phyloP scores from a whole-genome alignment of 2,329 filamentous ascomycete species.

The Lasiodiplodia theobromae region DNA sequence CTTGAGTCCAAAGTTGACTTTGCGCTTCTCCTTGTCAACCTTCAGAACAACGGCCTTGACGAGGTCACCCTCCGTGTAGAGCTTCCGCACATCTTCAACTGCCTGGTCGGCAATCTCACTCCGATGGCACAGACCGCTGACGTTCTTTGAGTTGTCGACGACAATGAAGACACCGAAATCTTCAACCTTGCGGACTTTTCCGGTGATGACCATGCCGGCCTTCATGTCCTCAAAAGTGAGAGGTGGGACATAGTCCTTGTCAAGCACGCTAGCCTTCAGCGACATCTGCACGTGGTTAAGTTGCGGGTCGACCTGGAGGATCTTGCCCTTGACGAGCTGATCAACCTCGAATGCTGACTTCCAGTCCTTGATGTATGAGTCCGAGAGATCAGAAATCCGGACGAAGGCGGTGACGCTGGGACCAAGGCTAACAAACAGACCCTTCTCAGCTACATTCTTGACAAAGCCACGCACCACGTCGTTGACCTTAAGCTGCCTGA shows the following conservation, averaged over 20 bases:
- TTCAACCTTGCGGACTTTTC: constrained; percentile 90
- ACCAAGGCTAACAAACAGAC: constrained; percentile 84
- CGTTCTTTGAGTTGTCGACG: constrained; percentile 82
- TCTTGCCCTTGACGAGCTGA: constrained; percentile 87
- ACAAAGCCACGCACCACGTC: constrained; percentile 90
- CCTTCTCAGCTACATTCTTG: constrained; percentile 87
- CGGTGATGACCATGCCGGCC: constrained; percentile 81
- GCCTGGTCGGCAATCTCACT: constrained; percentile 83
- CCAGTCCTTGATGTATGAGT: constrained; percentile 94
- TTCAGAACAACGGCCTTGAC: constrained; percentile 91
- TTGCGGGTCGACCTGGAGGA: constrained; percentile 73
- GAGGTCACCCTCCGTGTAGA: constrained; percentile 89
- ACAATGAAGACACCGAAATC: constrained; percentile 96
- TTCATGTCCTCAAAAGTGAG: constrained; percentile 79
- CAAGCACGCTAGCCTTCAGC: constrained; percentile 83
- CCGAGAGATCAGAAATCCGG: constrained; percentile 86
- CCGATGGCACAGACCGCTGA: constrained; percentile 92
- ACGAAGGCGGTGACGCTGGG: constrained; percentile 83
- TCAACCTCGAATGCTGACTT: constrained; percentile 86
- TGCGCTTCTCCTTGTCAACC: constrained; percentile 75
- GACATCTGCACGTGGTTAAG: constrained; percentile 81
- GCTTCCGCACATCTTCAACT: constrained; percentile 82
- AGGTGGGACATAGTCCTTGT: constrained; percentile 77
- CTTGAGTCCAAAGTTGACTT: constrained; percentile 90
- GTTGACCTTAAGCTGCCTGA: constrained; percentile 75